Conservation (phyloP, 257 asterid genomes). For the Thymus mandschuricus region DNA sequence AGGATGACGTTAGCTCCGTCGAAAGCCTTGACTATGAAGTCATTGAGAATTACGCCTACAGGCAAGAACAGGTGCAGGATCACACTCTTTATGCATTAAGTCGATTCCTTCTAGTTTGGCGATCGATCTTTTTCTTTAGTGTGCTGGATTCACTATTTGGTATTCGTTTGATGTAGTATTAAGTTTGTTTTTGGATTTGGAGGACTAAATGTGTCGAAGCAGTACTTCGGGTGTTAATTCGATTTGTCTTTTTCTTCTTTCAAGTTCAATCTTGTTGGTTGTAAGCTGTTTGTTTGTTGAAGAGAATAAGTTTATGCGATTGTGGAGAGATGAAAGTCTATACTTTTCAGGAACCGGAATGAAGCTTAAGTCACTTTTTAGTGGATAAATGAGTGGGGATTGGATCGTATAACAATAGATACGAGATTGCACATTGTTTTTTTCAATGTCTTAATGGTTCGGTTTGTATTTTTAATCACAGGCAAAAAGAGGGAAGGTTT, state of each 20-base stretch:
- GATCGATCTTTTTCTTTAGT: slow-evolving; percentile 14
- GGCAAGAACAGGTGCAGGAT: slow-evolving; percentile 78
- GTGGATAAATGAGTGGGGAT: slow-evolving; percentile 12
- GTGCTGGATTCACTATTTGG: slow-evolving; percentile 1
- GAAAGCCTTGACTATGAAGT: slow-evolving; percentile 99
- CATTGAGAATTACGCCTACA: slow-evolving; percentile 79
- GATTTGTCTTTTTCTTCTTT: slow-evolving; percentile 6
- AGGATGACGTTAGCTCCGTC: slow-evolving; percentile 50
- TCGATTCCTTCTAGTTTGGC: not conserved
- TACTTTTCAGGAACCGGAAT: slow-evolving; percentile 21
- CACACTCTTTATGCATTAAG: not conserved
- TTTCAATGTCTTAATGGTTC: slow-evolving; percentile 24
- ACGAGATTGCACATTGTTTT: slow-evolving; percentile 13
- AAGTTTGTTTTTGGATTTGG: not conserved
- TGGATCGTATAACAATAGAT: not conserved
- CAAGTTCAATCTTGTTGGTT: not conserved
- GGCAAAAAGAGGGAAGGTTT: slow-evolving; percentile 88
- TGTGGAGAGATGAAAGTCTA: not conserved
- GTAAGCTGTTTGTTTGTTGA: not conserved
- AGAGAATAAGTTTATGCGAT: not conserved
- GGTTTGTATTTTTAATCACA: slow-evolving; percentile 44
- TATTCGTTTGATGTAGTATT: slow-evolving; percentile 5
- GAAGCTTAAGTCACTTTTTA: slow-evolving; percentile 13
- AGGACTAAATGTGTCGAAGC: not conserved
- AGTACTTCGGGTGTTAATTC: not conserved